Evolutionary conservation across 164 flowering plant species (phyloP).

Genomic region (Liriodendron chinense): DNA sequence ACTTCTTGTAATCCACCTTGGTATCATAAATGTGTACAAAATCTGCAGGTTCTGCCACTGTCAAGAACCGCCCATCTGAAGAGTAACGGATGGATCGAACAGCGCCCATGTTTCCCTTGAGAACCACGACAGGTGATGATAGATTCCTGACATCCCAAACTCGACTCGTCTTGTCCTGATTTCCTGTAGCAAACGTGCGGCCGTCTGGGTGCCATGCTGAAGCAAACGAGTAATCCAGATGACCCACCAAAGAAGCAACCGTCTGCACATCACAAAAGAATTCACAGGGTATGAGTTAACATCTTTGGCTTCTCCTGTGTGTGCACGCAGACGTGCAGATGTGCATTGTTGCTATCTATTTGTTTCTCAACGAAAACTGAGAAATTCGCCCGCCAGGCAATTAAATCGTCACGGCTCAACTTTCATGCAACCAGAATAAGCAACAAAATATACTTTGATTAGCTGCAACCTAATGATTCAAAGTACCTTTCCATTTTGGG

Average conservation of each 20-base stretch:
- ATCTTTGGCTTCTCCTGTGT: not conserved
- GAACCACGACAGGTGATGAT: slow-evolving; percentile 38
- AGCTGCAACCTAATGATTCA: not conserved
- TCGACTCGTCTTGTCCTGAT: slow-evolving; percentile 68
- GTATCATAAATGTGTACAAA: slow-evolving; percentile 58
- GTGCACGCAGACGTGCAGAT: not conserved
- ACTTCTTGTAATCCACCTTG: slow-evolving; percentile 31
- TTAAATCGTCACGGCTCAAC: not conserved
- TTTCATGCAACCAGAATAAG: not conserved
- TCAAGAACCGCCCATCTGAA: slow-evolving; percentile 57
- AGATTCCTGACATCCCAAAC: slow-evolving; percentile 59
- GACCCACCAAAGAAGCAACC: slow-evolving; percentile 45
- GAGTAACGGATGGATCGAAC: slow-evolving; percentile 54
- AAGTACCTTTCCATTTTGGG: slow-evolving; percentile 65
- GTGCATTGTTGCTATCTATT: too few relatives aligned
- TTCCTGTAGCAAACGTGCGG: slow-evolving; percentile 59
- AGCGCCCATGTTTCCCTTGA: slow-evolving; percentile 59
- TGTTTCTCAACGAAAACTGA: not conserved
- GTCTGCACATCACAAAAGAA: slow-evolving; percentile 22
- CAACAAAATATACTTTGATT: not conserved
- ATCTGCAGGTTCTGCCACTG: slow-evolving; percentile 67
- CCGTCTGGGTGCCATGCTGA: slow-evolving; percentile 74
- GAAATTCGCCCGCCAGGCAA: not conserved
- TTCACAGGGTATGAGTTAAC: not conserved
- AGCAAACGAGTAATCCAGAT: slow-evolving; percentile 60